phyloP scores from a whole-genome alignment of 1,284 basidiomycete genomes.

The Porodaedalea pini region DNA sequence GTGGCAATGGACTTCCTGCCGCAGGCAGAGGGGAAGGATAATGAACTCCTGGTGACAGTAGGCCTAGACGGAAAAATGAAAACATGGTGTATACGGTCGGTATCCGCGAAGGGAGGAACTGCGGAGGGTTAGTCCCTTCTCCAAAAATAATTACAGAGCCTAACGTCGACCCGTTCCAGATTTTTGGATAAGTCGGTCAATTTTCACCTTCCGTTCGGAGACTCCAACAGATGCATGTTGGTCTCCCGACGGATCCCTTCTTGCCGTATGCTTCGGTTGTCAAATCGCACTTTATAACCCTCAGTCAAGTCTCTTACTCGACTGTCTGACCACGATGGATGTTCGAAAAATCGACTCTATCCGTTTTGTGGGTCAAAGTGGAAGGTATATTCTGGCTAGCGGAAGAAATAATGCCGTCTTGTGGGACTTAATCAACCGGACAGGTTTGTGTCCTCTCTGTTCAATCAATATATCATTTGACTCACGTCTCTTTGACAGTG shows the following conservation, averaged over 20 bases:
- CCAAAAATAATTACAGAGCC: neutral
- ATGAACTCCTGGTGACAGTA: constrained; percentile 57
- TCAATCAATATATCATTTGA: constrained; percentile 11
- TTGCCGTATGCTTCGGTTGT: constrained; percentile 70
- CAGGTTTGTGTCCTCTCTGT: constrained; percentile 45
- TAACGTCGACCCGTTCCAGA: constrained; percentile 39
- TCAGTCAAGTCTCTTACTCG: constrained; percentile 59
- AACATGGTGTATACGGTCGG: constrained; percentile 60
- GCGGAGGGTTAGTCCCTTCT: constrained; percentile 44
- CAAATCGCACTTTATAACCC: constrained; percentile 81
- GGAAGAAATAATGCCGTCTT: constrained; percentile 55
- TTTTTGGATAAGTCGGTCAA: constrained; percentile 75
- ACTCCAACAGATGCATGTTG: constrained; percentile 67
- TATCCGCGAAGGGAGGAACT: constrained; percentile 40
- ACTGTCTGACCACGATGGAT: constrained; percentile 60
- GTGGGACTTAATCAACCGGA: constrained; percentile 79
- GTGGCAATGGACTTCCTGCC: constrained; percentile 72
- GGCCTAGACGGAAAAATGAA: constrained; percentile 70
- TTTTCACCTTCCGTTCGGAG: constrained; percentile 66
- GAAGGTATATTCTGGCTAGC: constrained; percentile 59
- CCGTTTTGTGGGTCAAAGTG: constrained; percentile 62
- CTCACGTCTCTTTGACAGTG: constrained; percentile 38
- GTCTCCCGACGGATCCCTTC: constrained; percentile 84
- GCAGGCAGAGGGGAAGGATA: constrained; percentile 27
- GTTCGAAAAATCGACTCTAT: constrained; percentile 42